Base-by-base conservation (phyloP, 164 flowering plant genomes). In the Magnolia officinalis region DNA sequence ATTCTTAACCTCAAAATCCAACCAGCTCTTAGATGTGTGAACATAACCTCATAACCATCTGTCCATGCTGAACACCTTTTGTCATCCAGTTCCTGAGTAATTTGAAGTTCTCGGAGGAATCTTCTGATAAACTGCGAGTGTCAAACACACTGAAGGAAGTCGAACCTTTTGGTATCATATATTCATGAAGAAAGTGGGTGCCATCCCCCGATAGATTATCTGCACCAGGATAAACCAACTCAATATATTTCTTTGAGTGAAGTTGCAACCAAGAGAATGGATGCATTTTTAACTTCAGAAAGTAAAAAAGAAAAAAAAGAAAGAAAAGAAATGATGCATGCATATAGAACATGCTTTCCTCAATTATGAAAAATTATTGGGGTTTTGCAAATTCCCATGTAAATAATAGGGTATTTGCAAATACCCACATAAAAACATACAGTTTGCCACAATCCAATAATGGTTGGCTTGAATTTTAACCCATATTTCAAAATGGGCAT, bases 101-200 rank as follows among this genome's bases (percentile, higher is more conserved):
- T 71, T 82, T 59, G 61, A 70, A 72, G 80, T 90, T 89, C 19
- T 88, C 93, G 71, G 78, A 76, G n/a, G 80, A 51, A 61, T 82
- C 74, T 80, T 81, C 79, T 63, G 89, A 87, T 78, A 94, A 81
- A 79, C 93, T 75, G 6, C 94, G 93, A 2, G 95, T 92, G 79
- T 94, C 98, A 77, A 85, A 92, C 26, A 94, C 75, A 76, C 96
- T 89, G 69, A 94, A 89, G 20, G 94, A 88, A 74, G 82, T 81
- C 51, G 91, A 88, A 72, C 78, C 81, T 85, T 86, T 86, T 16
- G 94, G 96, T 70, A 91, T 85, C 88, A 79, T 83, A 79, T 91
- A 90, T 76, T 90, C 93, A 64, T 86, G 90, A 67, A 91, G 89
- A 81, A 89, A 92, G 78, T 64, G 83, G 70, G 98, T 92, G 65